phyloP scores from a whole-genome alignment of 225 moss, liverwort and hornwort species.

The Asterella californica region DNA sequence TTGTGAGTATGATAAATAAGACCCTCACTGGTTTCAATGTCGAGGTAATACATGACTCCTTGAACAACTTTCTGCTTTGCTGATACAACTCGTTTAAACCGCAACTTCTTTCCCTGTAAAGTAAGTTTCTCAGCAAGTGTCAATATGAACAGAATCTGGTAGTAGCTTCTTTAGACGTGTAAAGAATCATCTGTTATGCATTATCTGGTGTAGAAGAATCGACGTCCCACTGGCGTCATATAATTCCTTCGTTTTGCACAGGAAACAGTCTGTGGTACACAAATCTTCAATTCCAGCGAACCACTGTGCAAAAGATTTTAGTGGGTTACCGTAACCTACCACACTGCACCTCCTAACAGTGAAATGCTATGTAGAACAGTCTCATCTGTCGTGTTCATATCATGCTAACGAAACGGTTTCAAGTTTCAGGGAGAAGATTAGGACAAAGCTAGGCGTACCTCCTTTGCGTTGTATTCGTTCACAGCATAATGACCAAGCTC shows the following conservation, averaged over 20 bases:
- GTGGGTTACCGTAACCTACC: background rate
- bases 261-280: background rate
- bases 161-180: too few species aligned
- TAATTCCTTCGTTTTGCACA: background rate
- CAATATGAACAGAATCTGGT: background rate
- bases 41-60: conserved; percentile 72
- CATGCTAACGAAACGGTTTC: background rate
- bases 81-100: conserved; percentile 63
- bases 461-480: conserved; percentile 33
- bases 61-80: conserved; percentile 74
- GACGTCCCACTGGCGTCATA: background rate
- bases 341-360: background rate
- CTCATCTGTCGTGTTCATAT: too few species aligned
- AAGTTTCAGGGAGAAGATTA: too few species aligned
- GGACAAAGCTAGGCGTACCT: conserved; percentile 25
- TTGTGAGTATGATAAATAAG: conserved; percentile 38
- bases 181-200: too few species aligned
- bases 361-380: too few species aligned
- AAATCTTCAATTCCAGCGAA: background rate
- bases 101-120: conserved; percentile 42
- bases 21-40: conserved; percentile 50
- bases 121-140: background rate
- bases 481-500: conserved; percentile 40
- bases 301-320: too few species aligned
- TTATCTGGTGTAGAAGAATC: background rate